Percentiles rank a stretch among this genome's conserved stretches.
Conservation (phyloP, 2,329 filamentous ascomycete genomes). For the Diaporthe caulivora region DNA sequence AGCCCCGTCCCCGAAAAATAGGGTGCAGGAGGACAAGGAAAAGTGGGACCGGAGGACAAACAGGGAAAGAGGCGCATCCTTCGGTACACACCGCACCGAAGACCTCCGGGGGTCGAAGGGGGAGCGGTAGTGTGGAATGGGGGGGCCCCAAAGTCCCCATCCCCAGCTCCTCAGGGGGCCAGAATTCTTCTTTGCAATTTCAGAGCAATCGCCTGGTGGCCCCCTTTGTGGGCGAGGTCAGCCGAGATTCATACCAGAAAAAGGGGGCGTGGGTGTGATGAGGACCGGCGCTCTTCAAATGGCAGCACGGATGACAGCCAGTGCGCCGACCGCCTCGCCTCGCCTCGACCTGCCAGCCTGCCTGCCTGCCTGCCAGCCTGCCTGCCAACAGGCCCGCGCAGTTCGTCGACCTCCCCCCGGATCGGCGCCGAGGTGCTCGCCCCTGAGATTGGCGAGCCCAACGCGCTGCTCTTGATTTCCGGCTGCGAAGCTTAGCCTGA, state of each 20-base stretch:
- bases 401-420: neutral
- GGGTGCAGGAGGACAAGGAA: neutral
- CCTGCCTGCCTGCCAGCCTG: no score
- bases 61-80: neutral
- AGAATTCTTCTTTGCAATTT: slow-evolving; percentile 16
- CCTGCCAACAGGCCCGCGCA: no score
- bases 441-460: slow-evolving; percentile 27
- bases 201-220: slow-evolving; percentile 5
- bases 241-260: slow-evolving; percentile 16
- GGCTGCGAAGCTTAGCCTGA: slow-evolving; percentile 18
- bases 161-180: neutral
- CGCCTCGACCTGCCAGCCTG: neutral
- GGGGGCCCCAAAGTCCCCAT: neutral
- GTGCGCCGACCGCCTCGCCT: slow-evolving; percentile 6
- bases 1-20: neutral
- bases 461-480: slow-evolving; percentile 18
- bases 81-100: slow-evolving; percentile 10
- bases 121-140: neutral
- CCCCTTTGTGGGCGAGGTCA: slow-evolving; percentile 26
- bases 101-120: neutral
- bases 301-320: slow-evolving; percentile 15
- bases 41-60: neutral
- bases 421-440: neutral
- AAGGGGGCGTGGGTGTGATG: slow-evolving; percentile 19
- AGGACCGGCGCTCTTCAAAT: slow-evolving; percentile 19